Base-by-base conservation (phyloP, 2,329 filamentous ascomycete genomes). In the Phaeosphaeria sp. region DNA sequence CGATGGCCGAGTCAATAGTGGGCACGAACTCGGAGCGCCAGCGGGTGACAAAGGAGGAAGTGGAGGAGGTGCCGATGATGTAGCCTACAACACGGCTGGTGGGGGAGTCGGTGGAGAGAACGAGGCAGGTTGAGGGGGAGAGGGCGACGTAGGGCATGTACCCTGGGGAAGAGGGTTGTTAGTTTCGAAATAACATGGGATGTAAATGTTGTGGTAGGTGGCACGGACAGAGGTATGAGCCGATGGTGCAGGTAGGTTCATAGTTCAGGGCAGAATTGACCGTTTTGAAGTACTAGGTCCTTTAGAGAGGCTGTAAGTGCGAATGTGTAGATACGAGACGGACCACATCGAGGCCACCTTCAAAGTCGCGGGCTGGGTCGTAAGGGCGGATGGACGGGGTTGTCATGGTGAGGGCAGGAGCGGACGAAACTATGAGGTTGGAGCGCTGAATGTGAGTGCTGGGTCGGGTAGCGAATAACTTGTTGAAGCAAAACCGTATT, bases 161-260 rank as follows among this genome's bases (percentile, higher is more conserved):
- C 30, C 30, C 30, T 36, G 9, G 25, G 4, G 25, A 27, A 27
- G 25, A 9, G 25, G 25, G 25, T 5, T 5, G 25, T 27, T 27
- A 27, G 25, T 27, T 27, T 27, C n/a, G n/a, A n/a, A n/a, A n/a
- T n/a, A 1, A 78, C 71, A 55, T 76, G 73, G 55, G 74, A 77
- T 20, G 72, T 73, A 17, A 55, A 42, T 1, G 72, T 63, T 50
- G 54, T 41, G 47, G 74, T 56, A 58, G 78, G 79, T 10, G 72
- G 60, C 33, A 63, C 68, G 62, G 73, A 77, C 71, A 75, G 11
- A 74, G 59, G 51, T 72, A 65, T 5, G 70, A 70, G 43, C 70
- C 70, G 30, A 74, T 68, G 2, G 69, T 75, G 21, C 65, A 64
- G 6, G 70, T 63, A 22, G 70, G 72, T 43, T 74, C 70, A 33